phyloP scores from a whole-genome alignment of 495 filamentous ascomycete species.

The Penicillium canariense region DNA sequence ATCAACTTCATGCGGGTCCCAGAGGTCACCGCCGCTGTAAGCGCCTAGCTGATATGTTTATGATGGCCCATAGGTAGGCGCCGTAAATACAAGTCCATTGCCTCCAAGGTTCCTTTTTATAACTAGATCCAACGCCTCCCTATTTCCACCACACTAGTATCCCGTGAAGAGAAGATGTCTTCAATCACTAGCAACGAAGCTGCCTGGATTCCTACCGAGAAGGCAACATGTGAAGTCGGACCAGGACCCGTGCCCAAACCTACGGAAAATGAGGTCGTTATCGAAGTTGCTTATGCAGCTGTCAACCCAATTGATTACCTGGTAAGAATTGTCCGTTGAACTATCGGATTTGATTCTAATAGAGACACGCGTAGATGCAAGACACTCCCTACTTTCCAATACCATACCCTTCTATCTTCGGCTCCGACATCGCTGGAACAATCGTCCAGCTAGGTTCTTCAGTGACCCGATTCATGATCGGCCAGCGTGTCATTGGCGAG shows the following conservation, averaged over 20 bases:
- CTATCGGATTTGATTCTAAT: neutral
- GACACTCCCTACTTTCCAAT: neutral
- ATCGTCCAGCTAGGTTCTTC: slow-evolving; percentile 35
- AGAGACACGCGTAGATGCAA: neutral
- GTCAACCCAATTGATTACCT: slow-evolving; percentile 18
- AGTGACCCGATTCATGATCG: slow-evolving; percentile 33
- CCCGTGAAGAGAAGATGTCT: too few species aligned
- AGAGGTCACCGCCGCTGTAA: too few species aligned
- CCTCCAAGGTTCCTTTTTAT: too few species aligned
- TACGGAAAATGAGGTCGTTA: slow-evolving; percentile 18
- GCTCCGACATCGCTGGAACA: slow-evolving; percentile 42
- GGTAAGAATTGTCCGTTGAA: neutral
- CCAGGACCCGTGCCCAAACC: slow-evolving; percentile 18
- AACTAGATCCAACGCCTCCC: too few species aligned
- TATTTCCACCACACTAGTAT: too few species aligned
- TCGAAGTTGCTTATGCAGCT: slow-evolving; percentile 20
- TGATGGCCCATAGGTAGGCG: too few species aligned
- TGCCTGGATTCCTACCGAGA: neutral
- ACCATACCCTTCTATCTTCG: slow-evolving; percentile 25
- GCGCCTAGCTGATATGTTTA: too few species aligned
- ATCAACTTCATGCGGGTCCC: too few species aligned
- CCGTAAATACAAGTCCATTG: too few species aligned
- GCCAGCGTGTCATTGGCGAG: slow-evolving; percentile 47
- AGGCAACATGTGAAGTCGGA: slow-evolving; percentile 10
- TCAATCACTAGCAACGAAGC: too few species aligned